Evolutionary conservation across 108 stramenopile species (phyloP), one percentile per base, ranked within the genome.

Genomic region (Aurantiochytrium sp.): DNA sequence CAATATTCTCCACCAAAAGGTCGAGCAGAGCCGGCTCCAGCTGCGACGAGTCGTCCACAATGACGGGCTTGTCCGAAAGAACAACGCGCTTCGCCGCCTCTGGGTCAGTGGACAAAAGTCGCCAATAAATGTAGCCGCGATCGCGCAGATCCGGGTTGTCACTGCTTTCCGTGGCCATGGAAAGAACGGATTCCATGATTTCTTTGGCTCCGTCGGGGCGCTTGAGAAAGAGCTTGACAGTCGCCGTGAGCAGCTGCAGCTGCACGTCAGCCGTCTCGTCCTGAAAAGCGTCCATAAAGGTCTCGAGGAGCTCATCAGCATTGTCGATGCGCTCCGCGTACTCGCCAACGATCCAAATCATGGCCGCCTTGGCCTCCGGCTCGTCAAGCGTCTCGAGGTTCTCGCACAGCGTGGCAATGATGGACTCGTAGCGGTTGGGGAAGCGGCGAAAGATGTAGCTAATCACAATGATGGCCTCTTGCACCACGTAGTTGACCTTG

Each of bases 281-380:
- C 90, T 96, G 95, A 92, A 98, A 98, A 8, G 97, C 95, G 88
- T 99, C 98, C 55, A 99, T 90, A 94, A 99, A 99, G 87, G 95
- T 96, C 76, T 99, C 98, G 29, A 99, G 93, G 44, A 99, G 94
- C 91, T 99, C 98, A 91, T 98, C 98, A 10, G 99, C 99, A 92
- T 99, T 99, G 91, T 99, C 99, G 83, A 99, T 99, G 71, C 98
- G 97, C 91, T 98, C 98, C 0, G 98, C 98, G 91, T 99, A 99
- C 92, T 99, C 99, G n/a, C 99, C 99, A 92, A 99, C 97, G 90
- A 99, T 99, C 99, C 99, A 99, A 89, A 99, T 95, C 96, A 99
- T 98, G 69, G 93, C 91, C 5, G 98, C 99, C 93, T 98, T 99
- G 44, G 99, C 99, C 90, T 98, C 95, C 1, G 99, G 99, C 92